These are phyloP conservation scores for Inosperma sp. DNA, from an alignment of 768 basidiomycete genomes.

Conservation along the genomic window DNA sequence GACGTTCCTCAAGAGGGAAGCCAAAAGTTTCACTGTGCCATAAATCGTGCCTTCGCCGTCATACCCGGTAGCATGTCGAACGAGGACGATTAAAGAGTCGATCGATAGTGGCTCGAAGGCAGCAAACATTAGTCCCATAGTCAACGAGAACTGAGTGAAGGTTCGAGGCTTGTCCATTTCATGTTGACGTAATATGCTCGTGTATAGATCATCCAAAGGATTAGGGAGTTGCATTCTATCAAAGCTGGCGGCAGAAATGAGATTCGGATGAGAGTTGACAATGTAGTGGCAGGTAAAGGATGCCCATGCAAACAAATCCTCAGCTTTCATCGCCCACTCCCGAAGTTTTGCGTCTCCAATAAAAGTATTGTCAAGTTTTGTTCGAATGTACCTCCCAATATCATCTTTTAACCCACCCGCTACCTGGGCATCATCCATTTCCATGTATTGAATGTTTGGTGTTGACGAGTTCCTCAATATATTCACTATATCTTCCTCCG, in stretches of 20 bases:
- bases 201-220: not conserved
- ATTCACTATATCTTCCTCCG: constrained; percentile 24
- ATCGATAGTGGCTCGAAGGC: constrained; percentile 19
- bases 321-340: not conserved
- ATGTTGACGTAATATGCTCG: constrained; percentile 9
- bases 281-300: constrained; percentile 1
- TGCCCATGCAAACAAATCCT: constrained; percentile 5
- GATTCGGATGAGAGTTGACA: not conserved
- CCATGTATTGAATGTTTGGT: not conserved
- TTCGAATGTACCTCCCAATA: not conserved
- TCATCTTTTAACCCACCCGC: not conserved
- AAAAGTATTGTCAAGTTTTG: not conserved
- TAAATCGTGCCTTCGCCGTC: constrained; percentile 13
- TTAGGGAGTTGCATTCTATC: not conserved
- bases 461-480: constrained; percentile 7
- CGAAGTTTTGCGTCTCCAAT: not conserved
- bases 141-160: constrained; percentile 14
- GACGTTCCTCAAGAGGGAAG: constrained; percentile 22
- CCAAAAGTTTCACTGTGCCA: constrained; percentile 18
- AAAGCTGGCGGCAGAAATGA: not conserved
- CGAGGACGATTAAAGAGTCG: constrained; percentile 18
- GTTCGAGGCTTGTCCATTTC: constrained; percentile 10
- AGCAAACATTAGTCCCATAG: not conserved
- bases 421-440: not conserved
- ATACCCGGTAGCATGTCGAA: too few relatives aligned